phyloP scores from a whole-genome alignment of 148 eudicot species.

The Diospyros kaki region DNA sequence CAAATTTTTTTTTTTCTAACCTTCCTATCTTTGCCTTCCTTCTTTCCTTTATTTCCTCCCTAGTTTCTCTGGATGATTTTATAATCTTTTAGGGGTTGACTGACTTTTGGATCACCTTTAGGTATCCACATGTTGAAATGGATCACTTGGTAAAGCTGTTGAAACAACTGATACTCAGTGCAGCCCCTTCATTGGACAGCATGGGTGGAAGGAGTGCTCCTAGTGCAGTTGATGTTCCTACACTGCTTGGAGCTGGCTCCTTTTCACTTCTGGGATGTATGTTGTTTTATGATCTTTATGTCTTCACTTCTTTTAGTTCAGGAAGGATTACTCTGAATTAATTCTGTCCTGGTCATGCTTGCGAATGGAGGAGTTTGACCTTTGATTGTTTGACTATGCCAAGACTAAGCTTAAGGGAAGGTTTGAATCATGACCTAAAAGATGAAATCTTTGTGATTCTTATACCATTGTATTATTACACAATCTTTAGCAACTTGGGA shows the following conservation, averaged over 20 bases:
- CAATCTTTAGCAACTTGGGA: not conserved
- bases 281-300: constrained; percentile 22
- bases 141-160: constrained; percentile 91
- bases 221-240: constrained; percentile 88
- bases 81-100: not conserved
- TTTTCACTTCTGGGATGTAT: constrained; percentile 82
- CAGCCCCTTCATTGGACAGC: constrained; percentile 38
- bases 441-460: not conserved
- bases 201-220: constrained; percentile 36
- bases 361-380: too few species aligned
- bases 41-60: not conserved
- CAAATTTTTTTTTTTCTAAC: not conserved
- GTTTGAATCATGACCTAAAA: constrained; percentile 4
- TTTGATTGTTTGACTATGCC: too few species aligned
- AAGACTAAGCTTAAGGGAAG: too few species aligned
- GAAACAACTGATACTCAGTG: constrained; percentile 70
- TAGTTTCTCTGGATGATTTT: not conserved
- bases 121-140: constrained; percentile 81
- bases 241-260: constrained; percentile 82
- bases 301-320: not conserved
- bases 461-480: not conserved
- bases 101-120: constrained; percentile 21
- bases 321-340: not conserved
- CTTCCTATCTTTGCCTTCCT: not conserved
- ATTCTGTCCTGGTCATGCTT: not conserved